A percentile compares a stretch with the other conserved stretches of the same genome.
These are phyloP conservation scores for Mycena venus DNA, from an alignment of 768 basidiomycete genomes.

Conservation along the genomic window DNA sequence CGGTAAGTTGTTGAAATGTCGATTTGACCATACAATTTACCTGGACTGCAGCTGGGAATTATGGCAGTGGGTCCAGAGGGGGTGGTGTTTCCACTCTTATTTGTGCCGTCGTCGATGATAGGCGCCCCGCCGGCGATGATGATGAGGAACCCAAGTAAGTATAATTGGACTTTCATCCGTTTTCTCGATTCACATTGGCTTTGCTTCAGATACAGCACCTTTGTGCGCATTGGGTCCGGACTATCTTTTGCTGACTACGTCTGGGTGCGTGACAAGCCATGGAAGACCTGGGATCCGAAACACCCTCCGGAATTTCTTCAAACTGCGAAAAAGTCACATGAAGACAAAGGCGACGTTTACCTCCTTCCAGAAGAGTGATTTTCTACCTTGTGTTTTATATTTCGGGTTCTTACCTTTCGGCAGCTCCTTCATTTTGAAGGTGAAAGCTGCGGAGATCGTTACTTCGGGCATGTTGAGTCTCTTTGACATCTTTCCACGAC, in stretches of 20 bases:
- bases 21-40: not conserved
- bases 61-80: constrained; percentile 87
- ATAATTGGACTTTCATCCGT: not conserved
- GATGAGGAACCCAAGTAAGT: constrained; percentile 78
- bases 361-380: constrained; percentile 89
- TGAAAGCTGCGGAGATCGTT: constrained; percentile 95
- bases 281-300: constrained; percentile 85
- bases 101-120: constrained; percentile 89
- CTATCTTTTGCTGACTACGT: constrained; percentile 88
- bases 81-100: constrained; percentile 93
- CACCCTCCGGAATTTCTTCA: constrained; percentile 78
- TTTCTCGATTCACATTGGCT: not conserved
- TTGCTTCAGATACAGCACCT: constrained; percentile 78
- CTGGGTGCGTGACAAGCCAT: constrained; percentile 86
- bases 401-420: not conserved
- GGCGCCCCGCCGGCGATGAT: constrained; percentile 60
- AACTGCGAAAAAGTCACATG: constrained; percentile 70
- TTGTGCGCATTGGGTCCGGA: constrained; percentile 93
- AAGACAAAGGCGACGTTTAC: constrained; percentile 93
- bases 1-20: constrained; percentile 59
- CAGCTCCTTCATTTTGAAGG: constrained; percentile 93
- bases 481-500: not conserved
- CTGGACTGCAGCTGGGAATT: constrained; percentile 78
- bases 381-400: not conserved
- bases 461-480: constrained; percentile 66